Evolutionary conservation across 768 basidiomycete genomes (phyloP).

Genomic region (Mrakia blollopis): DNA sequence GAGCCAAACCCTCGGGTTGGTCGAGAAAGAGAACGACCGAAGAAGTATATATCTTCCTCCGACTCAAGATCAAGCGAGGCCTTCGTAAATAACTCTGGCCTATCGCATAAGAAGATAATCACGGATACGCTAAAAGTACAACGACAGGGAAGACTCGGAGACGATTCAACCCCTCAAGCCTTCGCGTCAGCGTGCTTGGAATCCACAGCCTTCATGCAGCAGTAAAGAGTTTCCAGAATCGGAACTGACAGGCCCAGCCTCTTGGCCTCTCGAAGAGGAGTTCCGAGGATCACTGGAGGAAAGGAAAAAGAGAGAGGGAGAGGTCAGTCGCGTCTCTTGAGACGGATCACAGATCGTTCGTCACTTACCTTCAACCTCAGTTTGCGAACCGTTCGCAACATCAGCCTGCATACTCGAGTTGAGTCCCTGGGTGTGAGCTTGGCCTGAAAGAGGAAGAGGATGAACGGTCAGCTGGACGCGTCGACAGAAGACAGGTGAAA

Average conservation of each 20-base stretch:
- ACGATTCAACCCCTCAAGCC: not conserved
- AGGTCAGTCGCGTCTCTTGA: not conserved
- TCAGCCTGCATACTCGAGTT: constrained; percentile 34
- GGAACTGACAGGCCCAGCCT: constrained; percentile 23
- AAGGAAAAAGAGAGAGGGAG: not conserved
- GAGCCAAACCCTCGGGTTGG: no score
- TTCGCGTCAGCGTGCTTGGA: constrained; percentile 16
- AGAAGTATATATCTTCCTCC: no score
- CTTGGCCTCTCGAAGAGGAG: constrained; percentile 27
- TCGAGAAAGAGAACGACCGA: no score
- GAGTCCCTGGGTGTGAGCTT: constrained; percentile 28
- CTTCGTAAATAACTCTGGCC: no score
- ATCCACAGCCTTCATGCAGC: constrained; percentile 27
- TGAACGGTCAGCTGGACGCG: not conserved
- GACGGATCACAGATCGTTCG: not conserved
- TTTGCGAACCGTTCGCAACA: constrained; percentile 23
- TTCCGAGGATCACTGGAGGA: constrained; percentile 29
- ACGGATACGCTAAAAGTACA: no score
- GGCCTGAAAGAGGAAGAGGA: constrained; percentile 5
- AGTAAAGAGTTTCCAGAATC: constrained; percentile 29
- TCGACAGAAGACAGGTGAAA: not conserved
- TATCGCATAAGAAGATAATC: no score
- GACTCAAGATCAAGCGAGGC: no score
- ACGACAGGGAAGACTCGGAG: no score
- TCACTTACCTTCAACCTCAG: constrained; percentile 28